Evolutionary conservation across 2,329 filamentous ascomycete species (phyloP).

Genomic region (Microdochium bolleyi): DNA sequence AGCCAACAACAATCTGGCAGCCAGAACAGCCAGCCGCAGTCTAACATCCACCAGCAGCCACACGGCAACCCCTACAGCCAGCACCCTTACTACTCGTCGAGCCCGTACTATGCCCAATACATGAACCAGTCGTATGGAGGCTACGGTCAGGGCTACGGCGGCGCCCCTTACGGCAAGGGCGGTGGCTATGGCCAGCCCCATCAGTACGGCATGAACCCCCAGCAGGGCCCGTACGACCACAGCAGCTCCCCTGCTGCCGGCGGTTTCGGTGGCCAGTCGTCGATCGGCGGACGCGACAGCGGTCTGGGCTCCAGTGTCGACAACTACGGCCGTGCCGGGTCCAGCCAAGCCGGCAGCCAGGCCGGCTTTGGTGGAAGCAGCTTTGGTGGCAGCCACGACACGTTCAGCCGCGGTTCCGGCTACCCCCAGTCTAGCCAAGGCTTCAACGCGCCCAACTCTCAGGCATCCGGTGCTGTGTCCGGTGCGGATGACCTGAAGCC

Average conservation of each 20-base stretch:
- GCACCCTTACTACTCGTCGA: conserved; percentile 50
- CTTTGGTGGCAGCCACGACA: conserved; percentile 47
- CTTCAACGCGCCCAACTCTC: conserved; percentile 40
- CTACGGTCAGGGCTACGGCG: conserved; percentile 42
- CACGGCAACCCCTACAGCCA: conserved; percentile 38
- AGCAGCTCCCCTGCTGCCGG: conserved; percentile 39
- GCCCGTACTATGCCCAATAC: conserved; percentile 56
- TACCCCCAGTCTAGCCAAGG: conserved; percentile 48
- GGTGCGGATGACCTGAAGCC: conserved; percentile 49
- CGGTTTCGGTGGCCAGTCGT: conserved; percentile 41
- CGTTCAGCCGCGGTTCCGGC: conserved; percentile 42
- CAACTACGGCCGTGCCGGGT: conserved; percentile 44
- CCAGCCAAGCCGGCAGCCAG: conserved; percentile 40
- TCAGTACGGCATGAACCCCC: conserved; percentile 46
- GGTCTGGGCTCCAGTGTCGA: conserved; percentile 40
- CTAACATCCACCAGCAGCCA: conserved; percentile 32
- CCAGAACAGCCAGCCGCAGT: conserved; percentile 31
- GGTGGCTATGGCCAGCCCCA: conserved; percentile 45
- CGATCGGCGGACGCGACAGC: conserved; percentile 42
- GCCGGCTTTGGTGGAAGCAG: conserved; percentile 40
- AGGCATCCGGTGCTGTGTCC: conserved; percentile 32
- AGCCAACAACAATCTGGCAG: conserved; percentile 34
- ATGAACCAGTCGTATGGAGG: conserved; percentile 40
- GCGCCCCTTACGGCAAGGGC: conserved; percentile 46
- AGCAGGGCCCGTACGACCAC: conserved; percentile 50